phyloP scores from a whole-genome alignment of 2,329 filamentous ascomycete genomes.

The Penicillium crustosum region DNA sequence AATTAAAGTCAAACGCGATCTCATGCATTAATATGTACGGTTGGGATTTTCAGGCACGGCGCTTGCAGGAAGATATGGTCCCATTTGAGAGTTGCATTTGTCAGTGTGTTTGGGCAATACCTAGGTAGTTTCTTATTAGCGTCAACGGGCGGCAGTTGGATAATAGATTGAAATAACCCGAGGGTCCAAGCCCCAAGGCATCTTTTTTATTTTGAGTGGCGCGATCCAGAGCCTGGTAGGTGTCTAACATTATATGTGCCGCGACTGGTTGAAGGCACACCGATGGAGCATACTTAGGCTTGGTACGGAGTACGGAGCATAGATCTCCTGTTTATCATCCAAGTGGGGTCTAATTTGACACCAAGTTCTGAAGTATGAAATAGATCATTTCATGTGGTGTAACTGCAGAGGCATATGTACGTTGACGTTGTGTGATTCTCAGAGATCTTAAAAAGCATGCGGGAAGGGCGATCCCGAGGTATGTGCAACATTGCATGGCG shows the following conservation, averaged over 20 bases:
- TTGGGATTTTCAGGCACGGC: not conserved
- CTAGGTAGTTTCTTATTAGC: not conserved
- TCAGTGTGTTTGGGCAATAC: not conserved
- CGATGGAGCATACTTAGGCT: not conserved
- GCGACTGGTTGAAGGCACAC: not conserved
- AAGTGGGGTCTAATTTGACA: not conserved
- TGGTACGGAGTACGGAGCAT: not conserved
- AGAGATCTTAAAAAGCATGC: constrained; percentile 13
- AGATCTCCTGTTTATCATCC: not conserved
- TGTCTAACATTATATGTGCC: not conserved
- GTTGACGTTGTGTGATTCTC: constrained; percentile 17
- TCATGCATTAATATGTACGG: not conserved
- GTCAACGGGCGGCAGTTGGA: not conserved
- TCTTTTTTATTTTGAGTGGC: not conserved
- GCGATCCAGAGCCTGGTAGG: not conserved
- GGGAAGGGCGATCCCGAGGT: constrained; percentile 22
- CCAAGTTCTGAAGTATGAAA: not conserved
- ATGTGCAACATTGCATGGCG: constrained; percentile 13
- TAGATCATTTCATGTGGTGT: not conserved
- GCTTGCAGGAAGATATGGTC: not conserved
- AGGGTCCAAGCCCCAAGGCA: not conserved
- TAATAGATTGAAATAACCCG: not conserved
- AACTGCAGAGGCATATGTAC: not conserved
- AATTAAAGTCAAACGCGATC: not conserved
- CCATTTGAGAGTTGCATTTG: not conserved